Evolutionary conservation across 2,329 filamentous ascomycete species (phyloP).

Genomic region (Calonectria pteridis): DNA sequence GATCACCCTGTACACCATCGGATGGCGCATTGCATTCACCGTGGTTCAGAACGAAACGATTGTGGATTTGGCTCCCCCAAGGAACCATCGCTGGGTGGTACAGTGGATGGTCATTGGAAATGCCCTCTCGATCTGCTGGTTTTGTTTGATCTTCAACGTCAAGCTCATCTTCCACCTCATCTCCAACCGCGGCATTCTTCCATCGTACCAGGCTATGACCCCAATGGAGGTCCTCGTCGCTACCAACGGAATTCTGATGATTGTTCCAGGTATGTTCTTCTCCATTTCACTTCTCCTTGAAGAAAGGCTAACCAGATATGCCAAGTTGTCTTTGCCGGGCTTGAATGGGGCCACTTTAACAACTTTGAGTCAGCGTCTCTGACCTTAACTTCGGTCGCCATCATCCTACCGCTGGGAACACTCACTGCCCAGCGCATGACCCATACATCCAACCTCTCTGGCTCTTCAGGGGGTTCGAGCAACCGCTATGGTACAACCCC

Average conservation of each 20-base stretch:
- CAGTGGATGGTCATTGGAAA: conserved; percentile 55
- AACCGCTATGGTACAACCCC: conserved; percentile 29
- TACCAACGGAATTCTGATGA: conserved; percentile 68
- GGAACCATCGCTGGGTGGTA: conserved; percentile 52
- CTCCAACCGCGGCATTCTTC: conserved; percentile 61
- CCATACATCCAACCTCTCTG: conserved; percentile 37
- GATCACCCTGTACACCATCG: conserved; percentile 50
- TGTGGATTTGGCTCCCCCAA: conserved; percentile 40
- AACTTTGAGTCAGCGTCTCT: conserved; percentile 65
- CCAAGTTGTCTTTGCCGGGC: conserved; percentile 63
- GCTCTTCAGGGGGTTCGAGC: conserved; percentile 34
- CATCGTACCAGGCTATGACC: conserved; percentile 55
- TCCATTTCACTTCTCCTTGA: not conserved
- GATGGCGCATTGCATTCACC: conserved; percentile 50
- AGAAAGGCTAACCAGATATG: not conserved
- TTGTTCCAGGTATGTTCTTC: conserved; percentile 61
- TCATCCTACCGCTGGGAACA: conserved; percentile 65
- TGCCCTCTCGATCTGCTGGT: conserved; percentile 62
- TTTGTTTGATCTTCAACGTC: conserved; percentile 67
- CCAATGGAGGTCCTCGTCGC: conserved; percentile 68
- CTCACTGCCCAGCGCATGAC: conserved; percentile 63
- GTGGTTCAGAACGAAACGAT: conserved; percentile 53
- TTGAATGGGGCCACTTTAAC: conserved; percentile 57
- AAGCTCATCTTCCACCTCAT: conserved; percentile 63
- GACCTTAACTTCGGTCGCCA: conserved; percentile 61